Percentiles rank a stretch among this genome's conserved stretches.
phyloP scores from a whole-genome alignment of 2,329 filamentous ascomycete genomes.

The Cladosporium phlei region DNA sequence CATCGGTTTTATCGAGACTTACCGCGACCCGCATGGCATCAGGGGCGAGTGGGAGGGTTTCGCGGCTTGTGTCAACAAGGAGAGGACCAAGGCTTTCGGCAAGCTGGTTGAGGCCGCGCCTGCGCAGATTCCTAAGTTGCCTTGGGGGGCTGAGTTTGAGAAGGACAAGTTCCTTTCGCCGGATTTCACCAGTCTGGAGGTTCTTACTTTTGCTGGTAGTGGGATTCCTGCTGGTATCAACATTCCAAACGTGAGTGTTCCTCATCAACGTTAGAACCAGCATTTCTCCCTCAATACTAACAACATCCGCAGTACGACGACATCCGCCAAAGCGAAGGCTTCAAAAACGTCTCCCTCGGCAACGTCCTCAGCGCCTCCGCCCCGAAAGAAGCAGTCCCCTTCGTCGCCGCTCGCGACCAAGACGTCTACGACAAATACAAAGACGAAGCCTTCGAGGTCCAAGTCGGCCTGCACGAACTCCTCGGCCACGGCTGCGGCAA shows the following conservation, averaged over 20 bases:
- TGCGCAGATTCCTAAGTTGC: constrained; percentile 78
- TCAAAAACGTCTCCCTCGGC: constrained; percentile 90
- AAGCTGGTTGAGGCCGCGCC: constrained; percentile 78
- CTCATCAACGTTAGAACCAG: neutral
- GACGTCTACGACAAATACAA: constrained; percentile 75
- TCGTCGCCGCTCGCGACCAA: constrained; percentile 75
- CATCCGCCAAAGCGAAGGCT: constrained; percentile 76
- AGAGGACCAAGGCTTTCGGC: constrained; percentile 82
- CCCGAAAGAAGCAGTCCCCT: constrained; percentile 86
- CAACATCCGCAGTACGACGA: constrained; percentile 60
- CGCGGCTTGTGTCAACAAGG: constrained; percentile 70
- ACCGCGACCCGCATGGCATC: constrained; percentile 51
- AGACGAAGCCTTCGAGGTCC: constrained; percentile 86
- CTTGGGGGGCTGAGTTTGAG: constrained; percentile 85
- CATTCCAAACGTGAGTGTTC: constrained; percentile 5
- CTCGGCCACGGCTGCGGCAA: constrained; percentile 88
- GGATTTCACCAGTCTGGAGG: constrained; percentile 92
- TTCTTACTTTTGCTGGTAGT: constrained; percentile 70
- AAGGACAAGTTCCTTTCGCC: constrained; percentile 94
- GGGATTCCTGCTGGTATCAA: constrained; percentile 54
- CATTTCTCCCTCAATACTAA: neutral
- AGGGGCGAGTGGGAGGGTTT: constrained; percentile 47
- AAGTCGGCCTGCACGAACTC: constrained; percentile 92
- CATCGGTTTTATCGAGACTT: constrained; percentile 53
- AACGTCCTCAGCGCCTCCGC: constrained; percentile 90